Conservation (phyloP, 768 basidiomycete species). For the Terana coerulea region DNA sequence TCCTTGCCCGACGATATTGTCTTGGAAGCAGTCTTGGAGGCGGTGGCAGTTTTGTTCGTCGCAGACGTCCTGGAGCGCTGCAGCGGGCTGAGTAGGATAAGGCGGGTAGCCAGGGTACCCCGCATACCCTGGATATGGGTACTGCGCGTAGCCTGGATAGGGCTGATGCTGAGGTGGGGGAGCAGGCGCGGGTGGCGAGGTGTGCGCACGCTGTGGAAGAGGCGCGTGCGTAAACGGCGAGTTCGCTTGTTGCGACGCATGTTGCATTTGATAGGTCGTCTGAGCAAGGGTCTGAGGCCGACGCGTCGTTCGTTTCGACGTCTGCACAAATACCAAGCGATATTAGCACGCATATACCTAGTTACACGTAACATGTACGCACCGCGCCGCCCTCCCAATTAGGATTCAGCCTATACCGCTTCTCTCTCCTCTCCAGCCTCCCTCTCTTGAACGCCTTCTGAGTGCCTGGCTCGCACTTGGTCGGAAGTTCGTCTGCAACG, state of each 20-base stretch:
- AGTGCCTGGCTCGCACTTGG: slow-evolving; percentile 88
- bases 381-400: slow-evolving; percentile 82
- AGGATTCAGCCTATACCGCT: slow-evolving; percentile 73
- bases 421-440: slow-evolving; percentile 70
- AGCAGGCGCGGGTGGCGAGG: slow-evolving; percentile 13
- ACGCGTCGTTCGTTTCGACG: slow-evolving; percentile 72
- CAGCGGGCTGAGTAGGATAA: slow-evolving; percentile 15
- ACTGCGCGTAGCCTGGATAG: slow-evolving; percentile 37
- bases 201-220: slow-evolving; percentile 26
- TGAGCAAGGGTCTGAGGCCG: slow-evolving; percentile 61
- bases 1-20: background rate
- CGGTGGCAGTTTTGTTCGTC: background rate
- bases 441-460: slow-evolving; percentile 85
- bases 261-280: slow-evolving; percentile 23
- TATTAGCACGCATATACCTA: slow-evolving; percentile 1
- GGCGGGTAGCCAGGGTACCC: slow-evolving; percentile 26
- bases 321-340: slow-evolving; percentile 38
- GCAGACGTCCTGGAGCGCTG: background rate
- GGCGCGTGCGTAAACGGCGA: slow-evolving; percentile 65
- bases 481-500: slow-evolving; percentile 83
- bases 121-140: slow-evolving; percentile 33
- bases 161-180: slow-evolving; percentile 27
- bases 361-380: slow-evolving; percentile 25
- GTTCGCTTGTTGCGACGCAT: slow-evolving; percentile 14
- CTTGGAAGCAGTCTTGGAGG: slow-evolving; percentile 2